Evolutionary conservation across 345 rosid genomes (phyloP), one percentile per base, ranked within the genome.

Genomic region (Laguncularia racemosa): DNA sequence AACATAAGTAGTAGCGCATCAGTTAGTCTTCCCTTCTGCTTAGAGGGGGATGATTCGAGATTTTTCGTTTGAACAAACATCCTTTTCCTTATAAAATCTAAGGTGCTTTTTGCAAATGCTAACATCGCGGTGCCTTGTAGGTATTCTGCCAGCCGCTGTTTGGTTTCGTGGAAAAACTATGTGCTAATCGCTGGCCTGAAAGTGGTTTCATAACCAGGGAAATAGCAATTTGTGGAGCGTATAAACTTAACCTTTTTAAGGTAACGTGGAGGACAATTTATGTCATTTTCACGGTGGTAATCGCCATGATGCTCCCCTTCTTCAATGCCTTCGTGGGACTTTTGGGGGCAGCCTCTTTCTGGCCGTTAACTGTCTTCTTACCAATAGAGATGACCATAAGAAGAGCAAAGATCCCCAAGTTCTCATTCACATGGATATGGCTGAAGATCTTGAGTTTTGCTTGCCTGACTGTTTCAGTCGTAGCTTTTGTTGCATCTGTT

Each of bases 231-330:
- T 64, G 12, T 2, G 91, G 93, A 0, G 58, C 71, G 17, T 76
- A 63, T 59, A 53, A 75, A 15, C 9, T 85, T 67, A 92, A 81
- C 73, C 47, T 63, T 49, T 83, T 84, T 73, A 79, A 91, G 59
- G 11, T 92, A 60, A 75, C 75, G 43, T 92, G 97, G 96, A 81
- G 98, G 66, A 80, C 91, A 2, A 4, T 33, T 9, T 92, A 81
- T 14, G 98, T 92, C 38, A 59, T 86, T 1, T 15, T 80, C 20
- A 78, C 93, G 7, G 74, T 91, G 2, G 23, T 89, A 10, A 0
- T 84, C 6, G 98, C 98, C 44, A 89, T 86, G 97, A 67, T 83
- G 44, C 73, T 92, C 46, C 98, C 98, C 0, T 89, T 92, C 84
- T 92, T 92, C 91, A 92, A 86, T 21, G 83, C 80, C 46, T 80